Evolutionary conservation across 495 filamentous ascomycete species (phyloP).

Genomic region (Neurospora sp.): DNA sequence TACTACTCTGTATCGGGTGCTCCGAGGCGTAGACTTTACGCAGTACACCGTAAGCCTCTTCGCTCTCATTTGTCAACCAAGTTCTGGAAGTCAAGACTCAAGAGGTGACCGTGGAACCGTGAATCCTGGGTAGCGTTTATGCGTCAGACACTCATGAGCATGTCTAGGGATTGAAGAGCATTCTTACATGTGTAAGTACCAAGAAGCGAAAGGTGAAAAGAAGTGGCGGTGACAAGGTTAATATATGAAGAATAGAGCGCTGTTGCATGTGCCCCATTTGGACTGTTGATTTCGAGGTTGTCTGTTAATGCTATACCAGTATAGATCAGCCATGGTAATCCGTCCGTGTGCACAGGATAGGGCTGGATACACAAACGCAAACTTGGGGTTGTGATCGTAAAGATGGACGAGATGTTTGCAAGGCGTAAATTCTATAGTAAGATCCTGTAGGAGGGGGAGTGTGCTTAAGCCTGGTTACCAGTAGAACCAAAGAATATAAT

Average conservation of each 20-base stretch:
- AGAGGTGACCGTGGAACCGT: background rate
- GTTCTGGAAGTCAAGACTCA: background rate
- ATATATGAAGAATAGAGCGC: background rate
- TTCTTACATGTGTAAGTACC: background rate
- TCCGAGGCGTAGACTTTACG: background rate
- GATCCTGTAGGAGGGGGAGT: background rate
- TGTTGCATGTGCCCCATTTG: background rate
- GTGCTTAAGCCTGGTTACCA: background rate
- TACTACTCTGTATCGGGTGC: background rate
- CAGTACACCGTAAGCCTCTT: background rate
- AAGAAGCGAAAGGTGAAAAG: background rate
- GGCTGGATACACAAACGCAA: background rate
- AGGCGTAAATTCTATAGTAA: background rate
- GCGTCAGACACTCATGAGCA: background rate
- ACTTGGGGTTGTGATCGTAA: background rate
- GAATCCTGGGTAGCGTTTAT: background rate
- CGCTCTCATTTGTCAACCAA: background rate
- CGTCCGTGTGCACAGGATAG: background rate
- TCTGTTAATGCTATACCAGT: background rate
- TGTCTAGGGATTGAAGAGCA: no score
- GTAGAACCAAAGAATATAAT: background rate
- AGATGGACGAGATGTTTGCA: background rate
- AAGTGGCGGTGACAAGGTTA: background rate
- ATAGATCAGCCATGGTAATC: background rate
- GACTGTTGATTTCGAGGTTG: background rate